Evolutionary conservation across 257 asterid species (phyloP).

Genomic region (Henckelia pumila): DNA sequence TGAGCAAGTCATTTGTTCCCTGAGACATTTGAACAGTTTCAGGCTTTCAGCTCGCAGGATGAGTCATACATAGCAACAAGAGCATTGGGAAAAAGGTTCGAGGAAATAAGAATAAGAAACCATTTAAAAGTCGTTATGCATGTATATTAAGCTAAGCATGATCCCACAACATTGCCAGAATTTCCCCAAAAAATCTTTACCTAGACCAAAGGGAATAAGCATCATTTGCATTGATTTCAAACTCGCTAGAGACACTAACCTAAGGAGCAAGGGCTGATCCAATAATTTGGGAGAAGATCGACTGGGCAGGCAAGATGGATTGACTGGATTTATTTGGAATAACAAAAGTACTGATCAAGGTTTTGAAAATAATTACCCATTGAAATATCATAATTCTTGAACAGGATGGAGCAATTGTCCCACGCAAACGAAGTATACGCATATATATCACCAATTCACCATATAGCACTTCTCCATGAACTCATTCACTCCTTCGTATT

Average conservation of each 20-base stretch:
- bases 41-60: background rate
- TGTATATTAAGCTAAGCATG: background rate
- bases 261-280: background rate
- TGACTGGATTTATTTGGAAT: background rate
- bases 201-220: constrained; percentile 13
- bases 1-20: constrained; percentile 76
- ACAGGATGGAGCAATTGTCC: background rate
- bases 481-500: background rate
- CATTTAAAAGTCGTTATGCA: background rate
- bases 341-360: no score
- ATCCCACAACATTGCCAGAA: background rate
- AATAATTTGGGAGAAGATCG: background rate
- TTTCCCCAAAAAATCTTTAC: background rate
- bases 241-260: background rate
- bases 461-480: background rate
- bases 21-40: constrained; percentile 23
- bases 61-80: background rate
- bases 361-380: background rate
- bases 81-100: constrained; percentile 4
- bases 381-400: background rate
- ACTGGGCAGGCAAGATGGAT: background rate
- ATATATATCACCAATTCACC: no score
- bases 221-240: constrained; percentile 3
- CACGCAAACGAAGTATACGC: background rate
- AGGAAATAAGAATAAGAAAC: background rate